A percentile compares a stretch with the other conserved stretches of the same genome.
These are phyloP conservation scores for Sugiyamaella neomexicana DNA, from an alignment of 1,139 yeast species.

Conservation along the genomic window DNA sequence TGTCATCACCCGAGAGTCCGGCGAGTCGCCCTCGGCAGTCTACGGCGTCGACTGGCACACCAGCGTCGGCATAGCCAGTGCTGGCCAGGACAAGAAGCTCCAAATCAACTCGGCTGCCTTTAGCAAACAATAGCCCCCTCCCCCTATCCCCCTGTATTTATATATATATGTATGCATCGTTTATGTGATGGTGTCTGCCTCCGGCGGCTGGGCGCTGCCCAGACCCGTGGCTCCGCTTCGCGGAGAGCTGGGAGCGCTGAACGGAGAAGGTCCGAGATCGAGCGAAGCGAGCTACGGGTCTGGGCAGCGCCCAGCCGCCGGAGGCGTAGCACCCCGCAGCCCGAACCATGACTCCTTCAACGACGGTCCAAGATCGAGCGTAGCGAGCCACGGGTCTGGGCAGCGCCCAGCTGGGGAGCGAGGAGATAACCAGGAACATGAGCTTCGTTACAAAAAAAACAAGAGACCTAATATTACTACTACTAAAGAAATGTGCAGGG, in stretches of 20 bases:
- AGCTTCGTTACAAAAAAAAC: constrained; percentile 4
- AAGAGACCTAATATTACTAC: constrained; percentile 11
- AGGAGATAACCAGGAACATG: constrained; percentile 10
- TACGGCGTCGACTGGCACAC: constrained; percentile 85
- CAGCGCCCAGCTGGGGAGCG: constrained; percentile 3
- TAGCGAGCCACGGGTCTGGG: constrained; percentile 3
- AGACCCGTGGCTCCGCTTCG: too few relatives aligned
- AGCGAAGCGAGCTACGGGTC: too few relatives aligned
- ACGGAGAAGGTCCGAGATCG: too few relatives aligned
- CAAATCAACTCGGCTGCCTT: constrained; percentile 59
- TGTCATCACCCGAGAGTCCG: constrained; percentile 72
- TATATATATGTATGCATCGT: constrained; percentile 10
- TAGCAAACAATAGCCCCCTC: constrained; percentile 4
- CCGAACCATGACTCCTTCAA: too few relatives aligned
- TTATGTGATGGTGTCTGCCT: too few relatives aligned
- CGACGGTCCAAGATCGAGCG: neutral
- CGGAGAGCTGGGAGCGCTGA: too few relatives aligned
- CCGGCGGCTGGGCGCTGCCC: too few relatives aligned
- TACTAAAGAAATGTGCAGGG: neutral
- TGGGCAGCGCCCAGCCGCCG: too few relatives aligned
- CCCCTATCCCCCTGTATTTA: constrained; percentile 2
- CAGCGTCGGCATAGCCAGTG: constrained; percentile 81
- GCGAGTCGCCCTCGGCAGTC: constrained; percentile 54
- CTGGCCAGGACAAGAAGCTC: constrained; percentile 90
- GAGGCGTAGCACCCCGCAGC: too few relatives aligned